Conservation (phyloP, 768 basidiomycete genomes). For the Solioccasus polychromus region DNA sequence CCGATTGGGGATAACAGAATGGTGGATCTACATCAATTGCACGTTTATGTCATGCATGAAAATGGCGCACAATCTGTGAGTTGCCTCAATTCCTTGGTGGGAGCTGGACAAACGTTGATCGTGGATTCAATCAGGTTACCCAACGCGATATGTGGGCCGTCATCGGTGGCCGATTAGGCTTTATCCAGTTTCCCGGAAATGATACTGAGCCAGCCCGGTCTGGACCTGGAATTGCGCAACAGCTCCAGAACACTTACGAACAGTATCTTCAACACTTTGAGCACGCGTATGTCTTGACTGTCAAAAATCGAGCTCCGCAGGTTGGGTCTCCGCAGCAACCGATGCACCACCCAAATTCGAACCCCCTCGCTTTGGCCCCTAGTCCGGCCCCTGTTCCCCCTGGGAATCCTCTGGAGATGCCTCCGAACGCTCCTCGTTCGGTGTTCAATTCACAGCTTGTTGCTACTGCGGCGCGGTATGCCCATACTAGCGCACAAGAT, state of each 20-base stretch:
- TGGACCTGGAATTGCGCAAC: slow-evolving; percentile 59
- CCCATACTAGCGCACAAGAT: slow-evolving; percentile 44
- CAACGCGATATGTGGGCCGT: slow-evolving; percentile 59
- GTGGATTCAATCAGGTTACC: slow-evolving; percentile 41
- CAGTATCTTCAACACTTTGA: slow-evolving; percentile 59
- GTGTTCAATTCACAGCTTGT: slow-evolving; percentile 33
- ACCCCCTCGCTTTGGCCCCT: slow-evolving; percentile 8
- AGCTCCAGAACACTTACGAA: slow-evolving; percentile 59
- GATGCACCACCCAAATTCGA: slow-evolving; percentile 14
- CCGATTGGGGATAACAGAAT: slow-evolving; percentile 49
- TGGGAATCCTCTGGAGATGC: slow-evolving; percentile 20
- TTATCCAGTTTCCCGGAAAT: slow-evolving; percentile 60
- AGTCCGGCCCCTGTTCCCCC: slow-evolving; percentile 7
- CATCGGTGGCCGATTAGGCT: slow-evolving; percentile 66
- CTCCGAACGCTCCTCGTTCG: slow-evolving; percentile 12
- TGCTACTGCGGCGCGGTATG: slow-evolving; percentile 46
- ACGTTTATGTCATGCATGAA: slow-evolving; percentile 56
- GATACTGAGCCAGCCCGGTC: slow-evolving; percentile 59
- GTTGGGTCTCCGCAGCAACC: slow-evolving; percentile 13
- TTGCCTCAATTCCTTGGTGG: slow-evolving; percentile 8
- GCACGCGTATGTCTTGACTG: slow-evolving; percentile 44
- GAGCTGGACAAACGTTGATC: slow-evolving; percentile 7
- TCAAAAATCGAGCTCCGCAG: slow-evolving; percentile 24
- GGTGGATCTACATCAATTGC: slow-evolving; percentile 61
- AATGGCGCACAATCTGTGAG: slow-evolving; percentile 51